Percentiles rank a stretch among this genome's conserved stretches.
Conservation (phyloP, 352 stramenopile species). For the Globisporangium radiosum region DNA sequence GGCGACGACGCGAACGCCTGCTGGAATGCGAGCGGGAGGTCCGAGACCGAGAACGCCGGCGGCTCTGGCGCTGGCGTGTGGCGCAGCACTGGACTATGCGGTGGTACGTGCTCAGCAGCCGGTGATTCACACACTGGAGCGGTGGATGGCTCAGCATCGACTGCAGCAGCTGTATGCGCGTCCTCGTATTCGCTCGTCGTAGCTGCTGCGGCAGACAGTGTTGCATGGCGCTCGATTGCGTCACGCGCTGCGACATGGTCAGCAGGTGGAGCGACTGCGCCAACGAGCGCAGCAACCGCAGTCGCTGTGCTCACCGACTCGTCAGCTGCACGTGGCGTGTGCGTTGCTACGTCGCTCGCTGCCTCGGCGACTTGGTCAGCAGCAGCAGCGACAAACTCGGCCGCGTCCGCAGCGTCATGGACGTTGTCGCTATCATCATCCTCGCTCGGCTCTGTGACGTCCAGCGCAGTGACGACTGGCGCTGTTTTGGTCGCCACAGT, state of each 20-base stretch:
- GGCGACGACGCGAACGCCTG: slow-evolving; percentile 8
- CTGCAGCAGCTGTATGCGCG: not conserved
- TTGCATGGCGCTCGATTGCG: not conserved
- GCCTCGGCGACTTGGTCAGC: not conserved
- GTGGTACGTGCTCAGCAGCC: not conserved
- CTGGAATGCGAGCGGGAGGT: slow-evolving; percentile 6
- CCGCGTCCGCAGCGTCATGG: not conserved
- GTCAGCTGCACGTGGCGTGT: not conserved
- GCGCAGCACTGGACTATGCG: not conserved
- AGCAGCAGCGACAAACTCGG: not conserved
- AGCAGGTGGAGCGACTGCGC: not conserved
- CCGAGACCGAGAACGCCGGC: not conserved
- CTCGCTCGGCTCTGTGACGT: not conserved
- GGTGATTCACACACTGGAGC: not conserved
- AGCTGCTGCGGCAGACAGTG: not conserved
- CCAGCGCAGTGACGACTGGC: not conserved
- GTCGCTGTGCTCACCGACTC: not conserved
- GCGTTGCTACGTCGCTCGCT: not conserved
- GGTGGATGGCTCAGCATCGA: not conserved
- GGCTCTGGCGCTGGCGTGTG: not conserved
- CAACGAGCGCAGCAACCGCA: not conserved
- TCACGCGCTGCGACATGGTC: not conserved
- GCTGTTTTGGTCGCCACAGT: not conserved
- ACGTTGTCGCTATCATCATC: not conserved
- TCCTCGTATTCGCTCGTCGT: not conserved